phyloP scores from a whole-genome alignment of 768 basidiomycete genomes.

The Hygrocybe punicea region DNA sequence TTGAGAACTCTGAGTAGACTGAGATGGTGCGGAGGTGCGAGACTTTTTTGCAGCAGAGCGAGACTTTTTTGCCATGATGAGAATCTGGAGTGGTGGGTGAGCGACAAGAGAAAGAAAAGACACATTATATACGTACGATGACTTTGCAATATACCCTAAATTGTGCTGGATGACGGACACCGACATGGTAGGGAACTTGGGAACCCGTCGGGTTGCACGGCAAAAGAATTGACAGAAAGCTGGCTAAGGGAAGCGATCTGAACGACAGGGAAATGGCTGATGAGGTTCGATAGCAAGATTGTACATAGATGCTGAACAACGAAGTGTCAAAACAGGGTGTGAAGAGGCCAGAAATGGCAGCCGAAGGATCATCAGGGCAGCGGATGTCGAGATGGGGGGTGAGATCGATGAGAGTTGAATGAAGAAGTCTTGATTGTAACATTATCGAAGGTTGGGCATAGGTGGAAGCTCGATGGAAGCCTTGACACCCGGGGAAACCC shows the following conservation, averaged over 20 bases:
- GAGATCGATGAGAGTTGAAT: background rate
- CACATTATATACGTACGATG: background rate
- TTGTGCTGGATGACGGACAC: background rate
- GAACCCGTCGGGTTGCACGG: too few species aligned
- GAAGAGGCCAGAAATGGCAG: background rate
- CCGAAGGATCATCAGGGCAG: background rate
- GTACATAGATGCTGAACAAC: too few species aligned
- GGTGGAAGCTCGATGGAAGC: too few species aligned
- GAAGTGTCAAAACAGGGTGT: too few species aligned
- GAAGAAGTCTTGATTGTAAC: background rate
- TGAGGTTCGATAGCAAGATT: too few species aligned
- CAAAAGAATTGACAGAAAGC: too few species aligned
- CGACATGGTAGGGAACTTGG: background rate
- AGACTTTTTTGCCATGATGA: background rate
- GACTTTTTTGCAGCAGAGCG: background rate
- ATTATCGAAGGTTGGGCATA: background rate
- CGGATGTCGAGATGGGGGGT: background rate
- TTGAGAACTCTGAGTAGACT: background rate
- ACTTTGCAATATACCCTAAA: background rate
- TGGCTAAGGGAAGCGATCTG: too few species aligned
- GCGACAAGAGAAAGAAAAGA: background rate
- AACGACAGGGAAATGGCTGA: too few species aligned
- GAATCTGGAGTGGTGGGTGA: background rate
- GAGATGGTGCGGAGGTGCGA: background rate
- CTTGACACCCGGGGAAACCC: too few species aligned